Evolutionary conservation across 2,329 filamentous ascomycete species (phyloP).

Genomic region (Calonectria montana): DNA sequence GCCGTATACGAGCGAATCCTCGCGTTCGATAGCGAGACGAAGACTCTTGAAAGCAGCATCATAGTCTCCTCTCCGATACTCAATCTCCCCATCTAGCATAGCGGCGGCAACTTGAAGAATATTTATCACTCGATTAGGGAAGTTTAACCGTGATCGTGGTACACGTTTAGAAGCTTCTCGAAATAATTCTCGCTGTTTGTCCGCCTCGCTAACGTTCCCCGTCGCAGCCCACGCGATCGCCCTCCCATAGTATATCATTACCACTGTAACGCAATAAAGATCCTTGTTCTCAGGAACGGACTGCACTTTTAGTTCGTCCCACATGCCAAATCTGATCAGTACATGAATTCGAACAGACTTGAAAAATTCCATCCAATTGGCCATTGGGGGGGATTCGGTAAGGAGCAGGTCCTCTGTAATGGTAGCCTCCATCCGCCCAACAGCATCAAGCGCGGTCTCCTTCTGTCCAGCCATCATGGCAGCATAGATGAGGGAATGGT

Average conservation of each 20-base stretch:
- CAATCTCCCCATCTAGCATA: slow-evolving; percentile 80
- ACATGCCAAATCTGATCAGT: slow-evolving; percentile 78
- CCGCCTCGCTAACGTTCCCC: slow-evolving; percentile 65
- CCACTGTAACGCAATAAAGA: slow-evolving; percentile 77
- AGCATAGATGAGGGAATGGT: slow-evolving; percentile 80
- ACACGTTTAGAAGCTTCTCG: slow-evolving; percentile 62
- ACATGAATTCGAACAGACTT: slow-evolving; percentile 75
- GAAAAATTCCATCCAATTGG: slow-evolving; percentile 82
- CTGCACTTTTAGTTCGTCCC: slow-evolving; percentile 71
- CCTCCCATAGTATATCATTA: slow-evolving; percentile 75
- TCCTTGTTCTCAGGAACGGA: slow-evolving; percentile 65
- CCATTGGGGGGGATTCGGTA: slow-evolving; percentile 77
- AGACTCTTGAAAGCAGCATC: slow-evolving; percentile 70
- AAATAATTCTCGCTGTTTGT: slow-evolving; percentile 63
- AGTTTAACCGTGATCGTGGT: slow-evolving; percentile 65
- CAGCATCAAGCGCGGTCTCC: slow-evolving; percentile 70
- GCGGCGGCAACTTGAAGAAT: slow-evolving; percentile 72
- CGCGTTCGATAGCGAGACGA: slow-evolving; percentile 65
- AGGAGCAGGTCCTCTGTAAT: slow-evolving; percentile 73
- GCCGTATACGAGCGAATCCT: slow-evolving; percentile 75
- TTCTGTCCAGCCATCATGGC: slow-evolving; percentile 82
- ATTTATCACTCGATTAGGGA: slow-evolving; percentile 57
- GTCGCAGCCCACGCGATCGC: slow-evolving; percentile 74
- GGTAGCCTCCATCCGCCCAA: slow-evolving; percentile 67
- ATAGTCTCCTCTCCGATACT: slow-evolving; percentile 72